Percentiles rank a stretch among this genome's conserved stretches.
These are phyloP conservation scores for Cornus suecica DNA, from an alignment of 148 eudicot genomes.

Conservation along the genomic window DNA sequence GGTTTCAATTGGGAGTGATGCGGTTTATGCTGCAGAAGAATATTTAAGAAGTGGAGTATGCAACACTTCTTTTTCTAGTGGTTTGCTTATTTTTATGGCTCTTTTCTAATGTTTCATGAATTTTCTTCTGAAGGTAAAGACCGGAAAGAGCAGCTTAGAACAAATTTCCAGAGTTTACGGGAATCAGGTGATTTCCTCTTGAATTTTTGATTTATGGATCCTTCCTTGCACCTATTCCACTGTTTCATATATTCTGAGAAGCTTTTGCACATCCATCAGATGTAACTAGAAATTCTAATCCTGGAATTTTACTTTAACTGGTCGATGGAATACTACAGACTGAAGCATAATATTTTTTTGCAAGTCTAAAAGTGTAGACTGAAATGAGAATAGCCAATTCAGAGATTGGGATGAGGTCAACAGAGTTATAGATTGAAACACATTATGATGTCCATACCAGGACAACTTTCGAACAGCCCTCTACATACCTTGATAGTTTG, in stretches of 20 bases:
- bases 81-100: neutral
- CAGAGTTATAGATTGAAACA: neutral
- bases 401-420: neutral
- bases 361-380: neutral
- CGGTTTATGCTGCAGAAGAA: slow-evolving; percentile 97
- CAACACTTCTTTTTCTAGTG: slow-evolving; percentile 8
- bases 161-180: slow-evolving; percentile 91
- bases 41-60: slow-evolving; percentile 75
- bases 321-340: neutral
- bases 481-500: neutral
- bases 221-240: too few species aligned
- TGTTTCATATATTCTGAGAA: neutral
- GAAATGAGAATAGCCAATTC: neutral
- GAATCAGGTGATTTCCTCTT: slow-evolving; percentile 63
- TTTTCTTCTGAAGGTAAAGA: slow-evolving; percentile 53
- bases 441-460: neutral
- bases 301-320: neutral
- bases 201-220: neutral
- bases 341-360: neutral
- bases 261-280: neutral
- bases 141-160: slow-evolving; percentile 86
- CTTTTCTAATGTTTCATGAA: neutral
- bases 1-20: slow-evolving; percentile 95
- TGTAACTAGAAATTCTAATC: neutral
- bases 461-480: neutral